A percentile compares a stretch with the other conserved stretches of the same genome.
phyloP scores from a whole-genome alignment of 805 yeast species.

The Hanseniaspora singularis region DNA sequence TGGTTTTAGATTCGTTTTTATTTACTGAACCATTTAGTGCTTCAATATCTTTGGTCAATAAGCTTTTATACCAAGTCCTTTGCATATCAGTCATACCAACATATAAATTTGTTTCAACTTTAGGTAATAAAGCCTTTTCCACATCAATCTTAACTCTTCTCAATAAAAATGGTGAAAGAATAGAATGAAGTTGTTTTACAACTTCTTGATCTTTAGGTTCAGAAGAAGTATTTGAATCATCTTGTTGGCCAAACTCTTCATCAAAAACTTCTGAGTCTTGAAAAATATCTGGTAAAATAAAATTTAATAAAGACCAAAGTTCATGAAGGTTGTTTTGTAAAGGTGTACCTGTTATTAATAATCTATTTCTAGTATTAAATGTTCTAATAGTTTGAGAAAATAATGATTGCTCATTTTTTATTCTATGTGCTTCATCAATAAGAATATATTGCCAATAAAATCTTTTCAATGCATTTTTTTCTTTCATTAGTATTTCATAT shows the following conservation, averaged over 20 bases:
- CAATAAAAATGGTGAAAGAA: constrained; percentile 72
- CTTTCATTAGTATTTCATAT: constrained; percentile 86
- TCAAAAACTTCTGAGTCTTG: constrained; percentile 84
- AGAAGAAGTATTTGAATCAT: constrained; percentile 27
- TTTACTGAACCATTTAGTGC: constrained; percentile 96
- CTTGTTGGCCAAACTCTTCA: constrained; percentile 64
- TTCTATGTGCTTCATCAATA: constrained; percentile 94
- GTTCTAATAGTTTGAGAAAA: constrained; percentile 84
- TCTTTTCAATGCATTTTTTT: constrained; percentile 66
- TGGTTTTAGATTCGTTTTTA: constrained; percentile 81
- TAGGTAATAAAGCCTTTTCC: constrained; percentile 79
- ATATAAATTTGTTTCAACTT: constrained; percentile 78
- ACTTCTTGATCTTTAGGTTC: constrained; percentile 55
- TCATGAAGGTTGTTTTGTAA: constrained; percentile 90
- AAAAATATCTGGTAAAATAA: constrained; percentile 85
- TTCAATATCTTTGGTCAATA: constrained; percentile 84
- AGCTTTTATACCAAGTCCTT: constrained; percentile 74
- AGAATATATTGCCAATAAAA: constrained; percentile 87
- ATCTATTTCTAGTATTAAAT: constrained; percentile 71
- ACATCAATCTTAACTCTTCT: constrained; percentile 90
- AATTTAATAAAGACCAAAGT: constrained; percentile 87
- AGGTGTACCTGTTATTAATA: constrained; percentile 92
- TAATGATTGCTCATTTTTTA: constrained; percentile 86
- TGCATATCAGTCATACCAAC: constrained; percentile 96
- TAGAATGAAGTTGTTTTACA: constrained; percentile 78